Evolutionary conservation across 139 green algal species (phyloP).

Genomic region (Zygnema circumcarinatum): DNA sequence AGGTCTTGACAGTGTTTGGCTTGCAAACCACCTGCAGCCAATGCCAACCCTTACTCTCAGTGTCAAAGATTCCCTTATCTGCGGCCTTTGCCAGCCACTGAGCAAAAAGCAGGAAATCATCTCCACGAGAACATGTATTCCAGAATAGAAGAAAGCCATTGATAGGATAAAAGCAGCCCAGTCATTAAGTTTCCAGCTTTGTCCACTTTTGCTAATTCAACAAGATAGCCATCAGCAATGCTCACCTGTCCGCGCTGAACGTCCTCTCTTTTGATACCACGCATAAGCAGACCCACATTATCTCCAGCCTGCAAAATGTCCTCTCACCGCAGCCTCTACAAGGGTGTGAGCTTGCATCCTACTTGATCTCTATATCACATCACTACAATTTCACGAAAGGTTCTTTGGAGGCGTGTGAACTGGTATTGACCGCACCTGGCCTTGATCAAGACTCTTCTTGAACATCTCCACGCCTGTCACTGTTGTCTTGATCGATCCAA

Average conservation of each 20-base stretch:
- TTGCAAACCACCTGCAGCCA: conserved; percentile 78
- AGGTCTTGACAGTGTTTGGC: conserved; percentile 81
- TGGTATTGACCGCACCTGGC: conserved; percentile 64
- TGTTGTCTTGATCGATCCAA: conserved; percentile 75
- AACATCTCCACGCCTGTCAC: conserved; percentile 98
- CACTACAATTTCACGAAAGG: too few relatives aligned
- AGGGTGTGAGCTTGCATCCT: too few relatives aligned
- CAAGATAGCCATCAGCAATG: too few relatives aligned
- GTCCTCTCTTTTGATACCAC: conserved; percentile 94
- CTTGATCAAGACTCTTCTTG: conserved; percentile 92
- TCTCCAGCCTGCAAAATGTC: conserved; percentile 82
- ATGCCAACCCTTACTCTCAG: background rate
- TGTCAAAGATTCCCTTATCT: background rate
- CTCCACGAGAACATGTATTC: background rate
- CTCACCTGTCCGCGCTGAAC: conserved; percentile 86
- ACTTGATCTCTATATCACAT: background rate
- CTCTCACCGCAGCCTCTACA: too few relatives aligned
- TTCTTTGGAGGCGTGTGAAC: too few relatives aligned
- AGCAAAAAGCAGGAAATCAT: background rate
- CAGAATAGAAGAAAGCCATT: background rate
- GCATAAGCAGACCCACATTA: conserved; percentile 95
- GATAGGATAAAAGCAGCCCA: background rate
- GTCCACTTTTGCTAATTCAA: background rate
- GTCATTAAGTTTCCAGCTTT: background rate
- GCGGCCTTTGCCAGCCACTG: background rate